These are phyloP conservation scores for Pyrenopolyporus hunteri DNA, from an alignment of 495 filamentous ascomycete species.

Conservation along the genomic window DNA sequence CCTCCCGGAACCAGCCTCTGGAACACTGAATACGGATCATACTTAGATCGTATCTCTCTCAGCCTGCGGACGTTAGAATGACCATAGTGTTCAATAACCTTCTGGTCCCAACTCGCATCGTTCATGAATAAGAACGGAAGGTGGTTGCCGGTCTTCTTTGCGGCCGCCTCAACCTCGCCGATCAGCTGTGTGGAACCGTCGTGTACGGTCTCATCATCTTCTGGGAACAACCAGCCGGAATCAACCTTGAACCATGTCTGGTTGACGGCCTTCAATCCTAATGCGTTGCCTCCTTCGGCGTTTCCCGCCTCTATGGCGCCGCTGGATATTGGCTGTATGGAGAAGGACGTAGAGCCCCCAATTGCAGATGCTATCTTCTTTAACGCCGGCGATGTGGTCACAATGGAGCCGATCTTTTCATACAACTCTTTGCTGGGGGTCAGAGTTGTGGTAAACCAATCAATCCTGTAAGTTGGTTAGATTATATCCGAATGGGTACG, in stretches of 20 bases:
- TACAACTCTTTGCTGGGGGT: slow-evolving; percentile 4
- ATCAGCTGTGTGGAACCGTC: not conserved
- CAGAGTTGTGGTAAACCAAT: not conserved
- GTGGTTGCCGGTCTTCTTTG: not conserved
- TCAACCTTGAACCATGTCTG: slow-evolving; percentile 17
- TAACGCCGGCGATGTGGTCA: not conserved
- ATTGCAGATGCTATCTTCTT: not conserved
- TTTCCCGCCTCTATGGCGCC: slow-evolving; percentile 13
- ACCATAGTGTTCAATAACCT: slow-evolving; percentile 45
- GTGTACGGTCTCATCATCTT: slow-evolving; percentile 10
- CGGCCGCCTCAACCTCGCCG: not conserved
- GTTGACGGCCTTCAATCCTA: slow-evolving; percentile 23
- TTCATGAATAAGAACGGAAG: slow-evolving; percentile 32
- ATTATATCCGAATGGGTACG: not conserved
- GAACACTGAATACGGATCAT: slow-evolving; percentile 47
- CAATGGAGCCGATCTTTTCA: slow-evolving; percentile 4
- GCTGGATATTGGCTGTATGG: not conserved
- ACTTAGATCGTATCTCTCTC: slow-evolving; percentile 36
- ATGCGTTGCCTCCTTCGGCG: slow-evolving; percentile 35
- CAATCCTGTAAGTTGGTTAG: not conserved
- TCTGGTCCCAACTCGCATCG: slow-evolving; percentile 37
- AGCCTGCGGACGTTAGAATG: slow-evolving; percentile 38
- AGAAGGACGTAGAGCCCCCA: not conserved
- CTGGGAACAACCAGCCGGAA: slow-evolving; percentile 11
- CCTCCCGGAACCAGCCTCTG: slow-evolving; percentile 37